phyloP scores from a whole-genome alignment of 2,329 filamentous ascomycete species.

The Metarhizium sp. region DNA sequence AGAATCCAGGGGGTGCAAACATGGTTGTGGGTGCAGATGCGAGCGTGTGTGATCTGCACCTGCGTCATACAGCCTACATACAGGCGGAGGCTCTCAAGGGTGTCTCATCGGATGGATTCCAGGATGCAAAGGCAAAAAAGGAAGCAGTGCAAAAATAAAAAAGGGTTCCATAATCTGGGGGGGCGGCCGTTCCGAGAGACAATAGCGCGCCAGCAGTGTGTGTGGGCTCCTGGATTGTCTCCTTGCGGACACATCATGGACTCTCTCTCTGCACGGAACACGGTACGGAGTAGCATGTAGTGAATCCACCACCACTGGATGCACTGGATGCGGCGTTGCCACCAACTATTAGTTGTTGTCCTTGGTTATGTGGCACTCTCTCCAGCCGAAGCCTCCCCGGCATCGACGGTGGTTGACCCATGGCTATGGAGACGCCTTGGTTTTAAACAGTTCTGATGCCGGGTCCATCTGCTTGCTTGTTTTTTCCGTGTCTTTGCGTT shows the following conservation, averaged over 20 bases:
- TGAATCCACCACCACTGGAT: background rate
- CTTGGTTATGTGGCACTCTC: background rate
- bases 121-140: conserved; percentile 7
- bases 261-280: background rate
- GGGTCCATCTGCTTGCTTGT: too few species aligned
- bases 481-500: too few species aligned
- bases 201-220: conserved; percentile 10
- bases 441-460: background rate
- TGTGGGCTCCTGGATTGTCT: background rate
- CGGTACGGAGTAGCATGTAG: background rate
- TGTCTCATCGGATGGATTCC: conserved; percentile 25
- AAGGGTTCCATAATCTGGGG: conserved; percentile 9
- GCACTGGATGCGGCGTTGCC: background rate
- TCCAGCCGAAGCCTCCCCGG: background rate
- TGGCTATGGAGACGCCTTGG: background rate
- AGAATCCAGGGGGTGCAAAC: background rate
- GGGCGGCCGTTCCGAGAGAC: conserved; percentile 13
- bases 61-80: conserved; percentile 10
- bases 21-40: background rate
- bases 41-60: conserved; percentile 1
- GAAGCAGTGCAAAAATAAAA: background rate
- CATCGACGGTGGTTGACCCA: background rate
- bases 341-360: background rate
- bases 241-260: background rate
- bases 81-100: conserved; percentile 19